Evolutionary conservation across 441 rosid species (phyloP), one percentile per base, ranked within the genome.

Genomic region (Mallotus japonicus): DNA sequence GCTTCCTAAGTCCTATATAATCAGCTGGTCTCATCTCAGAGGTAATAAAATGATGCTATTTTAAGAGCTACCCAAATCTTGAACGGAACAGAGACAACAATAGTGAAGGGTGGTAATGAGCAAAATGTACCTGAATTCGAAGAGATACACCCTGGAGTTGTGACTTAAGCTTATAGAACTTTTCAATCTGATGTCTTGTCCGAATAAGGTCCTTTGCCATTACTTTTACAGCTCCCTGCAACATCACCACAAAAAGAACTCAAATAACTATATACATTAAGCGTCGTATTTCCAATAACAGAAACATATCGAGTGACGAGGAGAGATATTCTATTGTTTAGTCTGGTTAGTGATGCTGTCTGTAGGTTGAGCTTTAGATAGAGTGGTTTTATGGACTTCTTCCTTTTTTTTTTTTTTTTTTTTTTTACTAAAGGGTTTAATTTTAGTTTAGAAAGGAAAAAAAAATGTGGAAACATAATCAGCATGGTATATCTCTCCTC

Each of bases 191-290:
- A 78, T 92, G 97, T 3, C 95, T 80, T 6, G 97, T 94, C 81
- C 99, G 80, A 47, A 94, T 92, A 71, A 94, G 97, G 77, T 94
- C 99, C 77, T 94, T 94, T 13, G 99, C 99, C 97, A 94, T 94
- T 74, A 94, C 97, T 83, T 86, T 92, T 63, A 94, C 97, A 66
- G 97, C 97, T 76, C 99, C 99, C 99, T 94, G 73, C 57, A 59
- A 60, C 20, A 59, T 24, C 8, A 47, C 4, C 19, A 11, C 20
- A 58, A 5, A 19, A n/a, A 6, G 5, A 50, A 9, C 16, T 13
- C 32, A 56, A 37, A 4, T 37, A 37, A 37, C 40, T 40, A 53
- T 54, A 50, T n/a, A 13, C 8, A 20, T 69, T 13, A 53, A 16
- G 28, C 0, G 6, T 19, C 5, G 24, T 15, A 6, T 24, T 66